Evolutionary conservation across 2,329 filamentous ascomycete genomes (phyloP), one percentile per base, ranked within the genome.

Genomic region (Pseudopithomyces chartarum): DNA sequence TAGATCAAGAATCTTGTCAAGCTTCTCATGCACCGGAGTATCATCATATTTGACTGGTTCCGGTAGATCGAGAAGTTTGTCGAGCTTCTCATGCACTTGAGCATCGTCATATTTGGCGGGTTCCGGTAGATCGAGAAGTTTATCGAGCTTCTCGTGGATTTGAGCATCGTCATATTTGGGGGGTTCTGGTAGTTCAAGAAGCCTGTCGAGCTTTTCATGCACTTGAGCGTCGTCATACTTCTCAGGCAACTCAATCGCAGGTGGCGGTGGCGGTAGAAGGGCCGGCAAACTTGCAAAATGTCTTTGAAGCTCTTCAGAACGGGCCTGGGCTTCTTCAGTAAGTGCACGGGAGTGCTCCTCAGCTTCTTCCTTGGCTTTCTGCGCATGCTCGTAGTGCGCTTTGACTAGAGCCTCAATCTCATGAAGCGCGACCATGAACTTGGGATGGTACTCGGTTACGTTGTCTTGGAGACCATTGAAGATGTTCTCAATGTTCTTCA

Each of bases 351-450:
- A 69, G 10, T 77, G 74, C 55, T 81, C 77, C 13, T 80, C 76
- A 13, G 78, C 74, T 43, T 77, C 75, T 48, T 78, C 76, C 44
- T 79, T 77, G 11, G 78, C 73, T 43, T 85, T 83, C 75, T 93
- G 92, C 13, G 92, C 90, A 70, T 96, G 91, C 65, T 96, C 92
- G 68, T 90, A 97, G 73, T 98, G 93, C 71, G 96, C 86, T 22
- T 87, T 89, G 53, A 97, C 90, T 22, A 96, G 83, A 7, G 87
- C 81, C 38, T 96, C 82, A n/a, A 98, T 87, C 67, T 97, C 91
- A 66, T 92, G 90, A 62, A 99, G 86, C 0, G 90, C 86, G 52
- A 94, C 88, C 55, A 97, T 84, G 63, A 98, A 90, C 77, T 96
- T 90, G 1, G 95, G 95, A 65, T 97, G 90, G 62, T 90, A 89